These are phyloP conservation scores for Suillus lakei DNA, from an alignment of 768 basidiomycete species.

Conservation along the genomic window DNA sequence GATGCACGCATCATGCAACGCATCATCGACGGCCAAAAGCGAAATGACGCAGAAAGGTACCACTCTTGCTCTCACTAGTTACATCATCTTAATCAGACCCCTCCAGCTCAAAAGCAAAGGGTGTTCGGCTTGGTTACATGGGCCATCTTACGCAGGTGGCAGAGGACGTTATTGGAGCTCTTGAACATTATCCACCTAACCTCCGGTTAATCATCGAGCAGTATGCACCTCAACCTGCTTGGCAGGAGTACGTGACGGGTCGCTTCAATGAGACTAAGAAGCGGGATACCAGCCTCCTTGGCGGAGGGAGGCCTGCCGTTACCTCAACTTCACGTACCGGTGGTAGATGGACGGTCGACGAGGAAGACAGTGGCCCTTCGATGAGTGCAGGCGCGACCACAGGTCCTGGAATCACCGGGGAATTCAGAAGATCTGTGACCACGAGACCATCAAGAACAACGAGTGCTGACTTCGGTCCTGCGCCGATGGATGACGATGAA, in stretches of 20 bases:
- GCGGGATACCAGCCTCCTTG: slow-evolving; percentile 78
- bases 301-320: slow-evolving; percentile 82
- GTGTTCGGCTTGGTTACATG: slow-evolving; percentile 91
- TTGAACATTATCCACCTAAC: slow-evolving; percentile 86
- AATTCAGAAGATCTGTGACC: slow-evolving; percentile 58
- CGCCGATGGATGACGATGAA: slow-evolving; percentile 53
- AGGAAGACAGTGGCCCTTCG: slow-evolving; percentile 47
- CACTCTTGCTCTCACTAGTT: slow-evolving; percentile 22
- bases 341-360: slow-evolving; percentile 73
- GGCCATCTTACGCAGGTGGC: slow-evolving; percentile 94
- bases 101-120: slow-evolving; percentile 69
- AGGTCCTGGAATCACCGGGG: slow-evolving; percentile 40
- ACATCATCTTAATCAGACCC: slow-evolving; percentile 14
- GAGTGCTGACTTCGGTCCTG: slow-evolving; percentile 70
- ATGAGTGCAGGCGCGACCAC: slow-evolving; percentile 15
- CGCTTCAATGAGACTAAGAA: slow-evolving; percentile 86
- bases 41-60: slow-evolving; percentile 79
- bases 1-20: slow-evolving; percentile 83
- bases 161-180: slow-evolving; percentile 90
- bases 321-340: slow-evolving; percentile 36
- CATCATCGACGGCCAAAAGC: slow-evolving; percentile 84
- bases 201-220: slow-evolving; percentile 65
- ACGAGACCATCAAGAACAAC: slow-evolving; percentile 49
- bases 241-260: slow-evolving; percentile 90
- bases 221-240: slow-evolving; percentile 76